Evolutionary conservation across 768 basidiomycete species (phyloP), one percentile per base, ranked within the genome.

Genomic region (Pisolithus tinctorius): DNA sequence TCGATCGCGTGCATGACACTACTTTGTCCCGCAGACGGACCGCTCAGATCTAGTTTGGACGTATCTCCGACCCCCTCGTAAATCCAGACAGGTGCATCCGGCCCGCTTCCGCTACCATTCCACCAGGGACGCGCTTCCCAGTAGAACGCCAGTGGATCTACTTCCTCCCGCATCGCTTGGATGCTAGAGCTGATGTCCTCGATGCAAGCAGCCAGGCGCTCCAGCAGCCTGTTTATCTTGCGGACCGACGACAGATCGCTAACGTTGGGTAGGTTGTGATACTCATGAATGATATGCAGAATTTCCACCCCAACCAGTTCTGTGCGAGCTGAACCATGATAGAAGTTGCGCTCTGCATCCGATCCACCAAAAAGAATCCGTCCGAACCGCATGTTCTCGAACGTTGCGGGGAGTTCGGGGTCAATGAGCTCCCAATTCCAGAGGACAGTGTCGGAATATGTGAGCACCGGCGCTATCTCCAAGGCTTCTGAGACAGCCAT

Each of bases 1-100:
- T 90, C 88, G 23, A 90, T 71, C 8, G 88, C 84, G 58, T 84
- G 90, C 75, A 99, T 92, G 50, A 94, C 79, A 47, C 84, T 86
- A 67, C 89, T 93, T 72, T 99, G 95, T 2, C 95, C 95, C 1
- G 93, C 95, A 9, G 89, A 93, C 23, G 95, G 94, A 0, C 95
- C 95, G 52, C 83, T 86, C 48, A 84, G 77, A 55, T 86, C 82
- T 38, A 89, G 78, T 47, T 71, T 65, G 27, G 79, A 73, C 26
- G 72, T 74, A 30, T 79, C 70, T 5, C 75, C 74, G 7, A 89
- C 81, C 0, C 89, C 92, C 60, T 93, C 85, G 65, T 87, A 97
- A 38, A 84, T 70, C 88, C 88, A 91, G 17, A 71, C 72, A 8
- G 75, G 73, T 26, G 69, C 69, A 7, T 68, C 65, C 7, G 79